A percentile compares a stretch with the other conserved stretches of the same genome.
Conservation (phyloP, 768 basidiomycete species). For the Mycena venus region DNA sequence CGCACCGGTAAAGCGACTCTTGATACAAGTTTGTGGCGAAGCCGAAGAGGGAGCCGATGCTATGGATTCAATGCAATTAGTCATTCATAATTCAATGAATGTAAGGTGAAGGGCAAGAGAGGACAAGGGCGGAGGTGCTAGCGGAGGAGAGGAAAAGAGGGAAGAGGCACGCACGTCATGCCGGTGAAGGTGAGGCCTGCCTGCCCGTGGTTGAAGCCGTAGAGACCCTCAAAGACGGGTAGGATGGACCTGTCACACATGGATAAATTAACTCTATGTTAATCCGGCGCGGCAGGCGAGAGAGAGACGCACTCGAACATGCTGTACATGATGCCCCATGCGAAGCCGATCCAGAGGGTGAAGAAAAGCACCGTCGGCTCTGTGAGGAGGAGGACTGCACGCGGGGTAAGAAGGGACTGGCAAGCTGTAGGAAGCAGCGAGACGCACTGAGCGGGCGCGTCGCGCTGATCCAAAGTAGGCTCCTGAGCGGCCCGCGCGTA, state of each 20-base stretch:
- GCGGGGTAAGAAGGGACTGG: constrained; percentile 2
- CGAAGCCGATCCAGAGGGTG: constrained; percentile 59
- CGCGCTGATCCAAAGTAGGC: constrained; percentile 65
- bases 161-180: constrained; percentile 60
- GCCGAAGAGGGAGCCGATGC: constrained; percentile 60
- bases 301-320: constrained; percentile 59
- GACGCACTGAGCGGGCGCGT: constrained; percentile 66
- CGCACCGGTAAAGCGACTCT: constrained; percentile 59
- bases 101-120: no score
- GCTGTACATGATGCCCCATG: constrained; percentile 63
- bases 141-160: no score
- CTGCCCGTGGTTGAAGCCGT: constrained; percentile 63
- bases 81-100: neutral
- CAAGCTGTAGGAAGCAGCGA: constrained; percentile 15
- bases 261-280: neutral
- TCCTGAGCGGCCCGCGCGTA: constrained; percentile 55
- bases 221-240: constrained; percentile 60
- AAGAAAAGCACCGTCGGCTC: constrained; percentile 40
- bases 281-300: neutral
- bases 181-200: constrained; percentile 63
- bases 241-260: constrained; percentile 55
- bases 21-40: constrained; percentile 58
- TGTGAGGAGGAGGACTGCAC: constrained; percentile 45
- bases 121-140: no score
- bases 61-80: constrained; percentile 33